These are phyloP conservation scores for Monosporascus sp. DNA, from an alignment of 2,329 filamentous ascomycete genomes.

Conservation along the genomic window DNA sequence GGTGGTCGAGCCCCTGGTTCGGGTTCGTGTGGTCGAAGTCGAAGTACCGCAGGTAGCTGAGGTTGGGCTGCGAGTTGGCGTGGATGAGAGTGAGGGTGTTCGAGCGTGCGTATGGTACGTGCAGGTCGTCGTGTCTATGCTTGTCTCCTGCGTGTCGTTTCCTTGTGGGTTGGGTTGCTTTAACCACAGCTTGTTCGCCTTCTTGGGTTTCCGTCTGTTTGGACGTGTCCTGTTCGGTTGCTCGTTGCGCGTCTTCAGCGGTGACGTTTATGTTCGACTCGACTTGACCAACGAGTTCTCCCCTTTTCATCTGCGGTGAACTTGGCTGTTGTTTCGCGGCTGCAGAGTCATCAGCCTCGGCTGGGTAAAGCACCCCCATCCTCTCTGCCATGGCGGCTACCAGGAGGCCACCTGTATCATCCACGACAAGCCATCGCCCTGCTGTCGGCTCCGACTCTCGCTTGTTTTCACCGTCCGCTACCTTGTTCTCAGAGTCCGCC, in stretches of 20 bases:
- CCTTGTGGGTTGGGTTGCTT: background rate
- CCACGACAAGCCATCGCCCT: slow-evolving; percentile 74
- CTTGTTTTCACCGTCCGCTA: slow-evolving; percentile 17
- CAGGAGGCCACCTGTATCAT: slow-evolving; percentile 79
- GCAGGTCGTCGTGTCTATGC: slow-evolving; percentile 37
- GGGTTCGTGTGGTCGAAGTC: slow-evolving; percentile 69
- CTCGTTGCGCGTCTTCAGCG: background rate
- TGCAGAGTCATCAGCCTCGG: slow-evolving; percentile 23
- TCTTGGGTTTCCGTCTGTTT: slow-evolving; percentile 13
- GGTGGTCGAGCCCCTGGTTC: slow-evolving; percentile 60
- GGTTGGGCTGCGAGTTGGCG: slow-evolving; percentile 78
- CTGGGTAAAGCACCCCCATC: slow-evolving; percentile 69
- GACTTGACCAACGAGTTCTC: slow-evolving; percentile 2
- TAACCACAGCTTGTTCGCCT: slow-evolving; percentile 14
- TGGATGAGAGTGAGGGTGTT: slow-evolving; percentile 82
- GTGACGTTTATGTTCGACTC: background rate
- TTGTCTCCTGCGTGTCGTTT: slow-evolving; percentile 3
- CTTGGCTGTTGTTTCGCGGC: background rate
- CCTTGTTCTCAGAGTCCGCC: slow-evolving; percentile 16
- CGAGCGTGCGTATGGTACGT: slow-evolving; percentile 59
- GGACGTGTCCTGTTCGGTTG: background rate
- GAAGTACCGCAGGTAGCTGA: slow-evolving; percentile 84
- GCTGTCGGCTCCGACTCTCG: slow-evolving; percentile 15
- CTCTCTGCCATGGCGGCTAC: slow-evolving; percentile 81
- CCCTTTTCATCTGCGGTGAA: slow-evolving; percentile 7